These are phyloP conservation scores for Linnemannia schmuckeri DNA, from an alignment of 192 early-diverging fungal species.

Conservation along the genomic window DNA sequence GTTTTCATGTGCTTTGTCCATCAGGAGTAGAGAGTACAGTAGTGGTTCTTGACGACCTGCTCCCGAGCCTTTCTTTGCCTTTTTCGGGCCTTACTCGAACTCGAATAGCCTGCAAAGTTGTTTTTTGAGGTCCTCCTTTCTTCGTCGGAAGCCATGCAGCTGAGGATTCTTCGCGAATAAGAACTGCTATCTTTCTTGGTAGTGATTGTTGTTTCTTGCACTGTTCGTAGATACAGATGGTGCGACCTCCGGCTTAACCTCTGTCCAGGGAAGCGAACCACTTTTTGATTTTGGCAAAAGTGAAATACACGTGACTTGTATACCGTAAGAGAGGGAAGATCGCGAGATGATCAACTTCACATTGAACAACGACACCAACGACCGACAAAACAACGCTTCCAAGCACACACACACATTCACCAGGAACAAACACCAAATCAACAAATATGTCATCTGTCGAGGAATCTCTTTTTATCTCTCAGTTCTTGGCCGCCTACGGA, in stretches of 20 bases:
- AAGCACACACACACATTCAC: background rate
- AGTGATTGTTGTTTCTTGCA: background rate
- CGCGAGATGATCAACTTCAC: background rate
- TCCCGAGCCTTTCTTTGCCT: background rate
- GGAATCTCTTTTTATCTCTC: slow-evolving; percentile 54
- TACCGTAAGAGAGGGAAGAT: background rate
- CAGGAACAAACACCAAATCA: background rate
- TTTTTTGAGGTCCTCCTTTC: background rate
- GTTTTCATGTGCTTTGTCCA: background rate
- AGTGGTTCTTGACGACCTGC: background rate
- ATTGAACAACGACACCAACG: background rate
- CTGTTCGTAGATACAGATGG: background rate
- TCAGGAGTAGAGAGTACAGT: background rate
- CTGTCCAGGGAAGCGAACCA: background rate
- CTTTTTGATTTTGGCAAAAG: background rate
- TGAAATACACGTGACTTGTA: background rate
- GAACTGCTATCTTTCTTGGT: background rate
- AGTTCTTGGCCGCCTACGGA: slow-evolving; percentile 47
- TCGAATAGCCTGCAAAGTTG: background rate
- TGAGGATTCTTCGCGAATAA: background rate
- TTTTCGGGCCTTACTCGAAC: background rate
- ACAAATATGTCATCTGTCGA: slow-evolving; percentile 39
- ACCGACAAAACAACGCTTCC: too few relatives aligned
- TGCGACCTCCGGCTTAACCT: background rate
- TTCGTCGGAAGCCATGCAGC: background rate